Evolutionary conservation across 2,329 filamentous ascomycete species (phyloP).

Genomic region (Monosporascus cannonballus): DNA sequence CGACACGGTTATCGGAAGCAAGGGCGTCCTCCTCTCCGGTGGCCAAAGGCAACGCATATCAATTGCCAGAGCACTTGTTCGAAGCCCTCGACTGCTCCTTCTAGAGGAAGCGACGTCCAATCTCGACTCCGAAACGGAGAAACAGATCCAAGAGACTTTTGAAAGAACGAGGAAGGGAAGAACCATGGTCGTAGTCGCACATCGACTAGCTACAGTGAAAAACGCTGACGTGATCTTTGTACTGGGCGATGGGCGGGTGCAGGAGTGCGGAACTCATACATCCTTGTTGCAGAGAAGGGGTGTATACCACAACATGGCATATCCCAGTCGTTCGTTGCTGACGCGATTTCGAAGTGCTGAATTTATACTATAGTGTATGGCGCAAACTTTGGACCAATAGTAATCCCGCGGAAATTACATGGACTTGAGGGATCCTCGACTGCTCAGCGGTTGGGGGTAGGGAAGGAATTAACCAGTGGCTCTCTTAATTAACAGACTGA

Average conservation of each 20-base stretch:
- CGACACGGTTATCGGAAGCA: slow-evolving; percentile 61
- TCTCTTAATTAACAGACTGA: too few species aligned
- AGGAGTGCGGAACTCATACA: slow-evolving; percentile 46
- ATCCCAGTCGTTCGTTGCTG: slow-evolving; percentile 17
- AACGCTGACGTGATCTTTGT: slow-evolving; percentile 75
- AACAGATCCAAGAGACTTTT: slow-evolving; percentile 58
- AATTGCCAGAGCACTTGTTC: slow-evolving; percentile 63
- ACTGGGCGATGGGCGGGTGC: slow-evolving; percentile 56
- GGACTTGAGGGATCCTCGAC: too few species aligned
- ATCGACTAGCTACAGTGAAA: slow-evolving; percentile 69
- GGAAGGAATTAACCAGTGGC: too few species aligned
- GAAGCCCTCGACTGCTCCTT: slow-evolving; percentile 58
- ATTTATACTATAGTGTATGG: slow-evolving; percentile 19
- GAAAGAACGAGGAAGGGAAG: slow-evolving; percentile 54
- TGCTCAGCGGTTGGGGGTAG: too few species aligned
- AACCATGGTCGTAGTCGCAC: slow-evolving; percentile 71
- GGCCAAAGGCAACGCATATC: slow-evolving; percentile 67
- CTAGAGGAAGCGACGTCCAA: slow-evolving; percentile 69
- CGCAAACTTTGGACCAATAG: slow-evolving; percentile 24
- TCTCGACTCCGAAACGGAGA: slow-evolving; percentile 51
- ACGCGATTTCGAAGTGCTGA: slow-evolving; percentile 6
- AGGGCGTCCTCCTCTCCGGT: slow-evolving; percentile 59
- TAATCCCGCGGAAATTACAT: too few species aligned
- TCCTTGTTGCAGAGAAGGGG: slow-evolving; percentile 45
- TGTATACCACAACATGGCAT: slow-evolving; percentile 52